phyloP scores from a whole-genome alignment of 208 protist species.

The Leishmania amazonensis region DNA sequence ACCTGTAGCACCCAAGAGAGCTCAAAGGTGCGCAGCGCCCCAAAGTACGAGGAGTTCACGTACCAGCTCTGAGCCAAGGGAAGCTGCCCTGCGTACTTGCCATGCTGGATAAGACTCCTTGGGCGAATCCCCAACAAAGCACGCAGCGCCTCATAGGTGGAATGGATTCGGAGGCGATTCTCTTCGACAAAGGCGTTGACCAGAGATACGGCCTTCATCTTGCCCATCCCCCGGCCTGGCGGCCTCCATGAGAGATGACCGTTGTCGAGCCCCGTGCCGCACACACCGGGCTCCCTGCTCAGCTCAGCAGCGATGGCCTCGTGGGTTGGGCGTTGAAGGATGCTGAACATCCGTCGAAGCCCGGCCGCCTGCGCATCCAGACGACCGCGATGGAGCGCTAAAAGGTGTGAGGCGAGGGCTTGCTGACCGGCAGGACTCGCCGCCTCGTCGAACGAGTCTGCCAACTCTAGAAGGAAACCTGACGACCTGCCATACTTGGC shows the following conservation, averaged over 20 bases:
- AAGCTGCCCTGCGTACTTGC: constrained; percentile 78
- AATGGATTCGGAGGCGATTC: constrained; percentile 65
- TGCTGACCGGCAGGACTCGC: constrained; percentile 33
- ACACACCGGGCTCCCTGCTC: constrained; percentile 8
- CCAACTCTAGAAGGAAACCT: constrained; percentile 33
- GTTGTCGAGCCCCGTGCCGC: neutral
- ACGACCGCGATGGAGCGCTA: constrained; percentile 37
- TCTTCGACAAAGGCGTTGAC: constrained; percentile 88
- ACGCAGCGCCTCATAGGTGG: constrained; percentile 69
- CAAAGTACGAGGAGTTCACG: constrained; percentile 81
- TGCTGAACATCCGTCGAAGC: constrained; percentile 54
- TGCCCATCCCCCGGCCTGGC: constrained; percentile 40
- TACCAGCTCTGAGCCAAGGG: constrained; percentile 86
- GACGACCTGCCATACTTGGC: constrained; percentile 27
- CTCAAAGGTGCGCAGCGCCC: constrained; percentile 80
- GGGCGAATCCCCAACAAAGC: constrained; percentile 76
- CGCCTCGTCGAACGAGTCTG: constrained; percentile 34
- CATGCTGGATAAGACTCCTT: constrained; percentile 67
- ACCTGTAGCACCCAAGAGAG: constrained; percentile 77
- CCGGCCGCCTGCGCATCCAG: constrained; percentile 39
- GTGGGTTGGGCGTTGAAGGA: constrained; percentile 63
- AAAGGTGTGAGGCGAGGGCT: constrained; percentile 28
- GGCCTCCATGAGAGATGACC: constrained; percentile 40
- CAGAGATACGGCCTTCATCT: constrained; percentile 66
- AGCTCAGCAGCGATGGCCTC: constrained; percentile 38